Evolutionary conservation across 441 rosid species (phyloP), one percentile per base, ranked within the genome.

Genomic region (Capsella rubella): DNA sequence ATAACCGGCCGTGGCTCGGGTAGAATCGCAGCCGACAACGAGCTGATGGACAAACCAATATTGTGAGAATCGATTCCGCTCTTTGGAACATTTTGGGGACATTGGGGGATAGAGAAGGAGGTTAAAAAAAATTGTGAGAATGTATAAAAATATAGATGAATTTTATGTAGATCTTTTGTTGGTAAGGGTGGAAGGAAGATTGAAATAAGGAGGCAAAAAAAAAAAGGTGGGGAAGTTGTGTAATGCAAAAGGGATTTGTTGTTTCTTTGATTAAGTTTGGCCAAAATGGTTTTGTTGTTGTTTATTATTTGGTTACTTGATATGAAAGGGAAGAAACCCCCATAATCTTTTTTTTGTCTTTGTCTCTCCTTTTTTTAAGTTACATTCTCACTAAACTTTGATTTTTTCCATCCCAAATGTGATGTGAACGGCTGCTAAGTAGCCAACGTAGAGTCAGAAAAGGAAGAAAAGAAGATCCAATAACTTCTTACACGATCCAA

Each of bases 1-100:
- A 89, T 89, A 81, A 89, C 88, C 0, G 92, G 95, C 52, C 90
- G 93, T 14, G 86, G 93, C 71, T 90, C 99, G 0, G 99, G 90
- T 52, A 90, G 92, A 76, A 80, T 91, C 32, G 88, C 89, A 8
- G 89, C 90, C 11, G 95, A 89, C 16, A 87, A 80, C 25, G 90
- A 90, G 61, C 84, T 85, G 86, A 62, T 83, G 9, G 86, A 88
- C 72, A 95, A 95, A 80, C 84, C 83, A 10, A 80, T 78, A 3
- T 0, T 54, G 64, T 77, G 31, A 77, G 66, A 65, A 69, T 2
- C 9, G 12, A 16, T 10, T 29, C 9, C 29, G 28, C 2, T 5
- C 18, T 46, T 21, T 1, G 7, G 11, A 42, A 18, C 12, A 42
- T 53, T 73, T 54, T 55, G 60, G 31, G 15, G 52, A 21, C 25